Evolutionary conservation across 306 rosid genomes (phyloP).

Genomic region (Lathyrus aphaca): DNA sequence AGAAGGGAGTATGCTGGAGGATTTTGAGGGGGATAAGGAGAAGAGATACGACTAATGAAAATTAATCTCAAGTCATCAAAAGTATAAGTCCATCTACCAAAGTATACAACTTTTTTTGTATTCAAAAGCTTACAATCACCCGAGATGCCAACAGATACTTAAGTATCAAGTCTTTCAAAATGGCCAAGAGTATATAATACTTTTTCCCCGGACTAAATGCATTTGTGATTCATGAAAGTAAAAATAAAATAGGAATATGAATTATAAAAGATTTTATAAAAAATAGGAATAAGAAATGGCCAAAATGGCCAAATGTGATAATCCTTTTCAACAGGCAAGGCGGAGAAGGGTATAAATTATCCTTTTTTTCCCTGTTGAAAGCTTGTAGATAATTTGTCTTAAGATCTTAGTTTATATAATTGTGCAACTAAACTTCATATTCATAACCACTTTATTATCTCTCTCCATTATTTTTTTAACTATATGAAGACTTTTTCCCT

Average conservation of each 20-base stretch:
- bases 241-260: too few species aligned
- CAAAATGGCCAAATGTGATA: conserved; percentile 4
- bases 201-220: too few species aligned
- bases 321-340: neutral
- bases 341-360: conserved; percentile 18
- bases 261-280: too few species aligned
- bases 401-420: conserved; percentile 12
- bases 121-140: conserved; percentile 9
- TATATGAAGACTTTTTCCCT: conserved; percentile 45
- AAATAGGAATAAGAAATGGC: too few species aligned
- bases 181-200: neutral
- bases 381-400: neutral
- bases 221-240: too few species aligned
- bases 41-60: conserved; percentile 12
- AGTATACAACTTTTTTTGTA: neutral
- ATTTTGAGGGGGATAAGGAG: neutral
- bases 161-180: conserved; percentile 2
- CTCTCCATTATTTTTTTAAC: conserved; percentile 35
- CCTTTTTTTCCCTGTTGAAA: conserved; percentile 21
- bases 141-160: conserved; percentile 14
- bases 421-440: conserved; percentile 22
- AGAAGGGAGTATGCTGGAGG: too few species aligned
- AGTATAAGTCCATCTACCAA: conserved; percentile 11
- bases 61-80: conserved; percentile 5
- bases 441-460: conserved; percentile 36